Conservation (phyloP, 768 basidiomycete species). For the Cyathus striatus region DNA sequence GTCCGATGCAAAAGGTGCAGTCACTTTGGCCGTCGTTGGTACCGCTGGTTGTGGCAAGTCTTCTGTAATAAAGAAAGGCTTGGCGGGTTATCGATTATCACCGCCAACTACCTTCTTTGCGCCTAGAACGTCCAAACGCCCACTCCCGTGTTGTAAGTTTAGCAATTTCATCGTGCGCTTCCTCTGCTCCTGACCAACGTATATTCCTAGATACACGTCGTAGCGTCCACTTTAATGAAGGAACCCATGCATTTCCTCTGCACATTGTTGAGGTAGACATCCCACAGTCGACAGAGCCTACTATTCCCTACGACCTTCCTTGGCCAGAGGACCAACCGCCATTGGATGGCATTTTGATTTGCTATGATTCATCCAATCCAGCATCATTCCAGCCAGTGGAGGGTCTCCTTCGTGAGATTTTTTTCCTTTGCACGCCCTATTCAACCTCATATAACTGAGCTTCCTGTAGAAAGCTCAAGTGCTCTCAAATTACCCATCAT, state of each 20-base stretch:
- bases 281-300: conserved; percentile 25
- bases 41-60: conserved; percentile 81
- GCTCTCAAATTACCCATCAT: conserved; percentile 58
- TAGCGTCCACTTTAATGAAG: conserved; percentile 10
- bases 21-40: conserved; percentile 79
- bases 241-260: conserved; percentile 24
- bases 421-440: not conserved
- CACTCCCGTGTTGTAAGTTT: conserved; percentile 20
- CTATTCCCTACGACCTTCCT: conserved; percentile 15
- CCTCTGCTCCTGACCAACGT: conserved; percentile 5
- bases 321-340: conserved; percentile 55
- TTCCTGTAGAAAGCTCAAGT: conserved; percentile 48
- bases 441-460: too few relatives aligned
- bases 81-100: conserved; percentile 54
- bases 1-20: conserved; percentile 17
- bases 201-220: conserved; percentile 22
- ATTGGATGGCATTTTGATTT: conserved; percentile 78
- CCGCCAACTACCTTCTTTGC: conserved; percentile 29
- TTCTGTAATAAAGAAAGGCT: conserved; percentile 70
- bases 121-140: conserved; percentile 20
- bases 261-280: conserved; percentile 55
- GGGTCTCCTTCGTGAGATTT: conserved; percentile 63
- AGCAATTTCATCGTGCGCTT: not conserved
- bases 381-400: conserved; percentile 64
- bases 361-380: conserved; percentile 70